A percentile compares a stretch with the other conserved stretches of the same genome.
Evolutionary conservation across 2,329 filamentous ascomycete species (phyloP).

Genomic region (Pseudogymnoascus sp.): DNA sequence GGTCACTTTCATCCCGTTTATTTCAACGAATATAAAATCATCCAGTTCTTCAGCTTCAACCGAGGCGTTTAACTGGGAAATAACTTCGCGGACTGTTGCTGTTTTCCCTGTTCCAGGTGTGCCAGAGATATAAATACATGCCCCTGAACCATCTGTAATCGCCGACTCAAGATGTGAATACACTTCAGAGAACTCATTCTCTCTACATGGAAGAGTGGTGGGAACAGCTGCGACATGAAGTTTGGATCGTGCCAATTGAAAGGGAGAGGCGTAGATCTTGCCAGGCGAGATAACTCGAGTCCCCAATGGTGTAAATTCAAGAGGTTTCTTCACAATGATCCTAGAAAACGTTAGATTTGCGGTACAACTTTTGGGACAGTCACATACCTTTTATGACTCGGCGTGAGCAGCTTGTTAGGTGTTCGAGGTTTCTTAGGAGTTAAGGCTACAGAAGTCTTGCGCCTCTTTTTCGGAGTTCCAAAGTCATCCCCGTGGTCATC

Average conservation of each 20-base stretch:
- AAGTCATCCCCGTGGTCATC: slow-evolving; percentile 25
- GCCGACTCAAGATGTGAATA: slow-evolving; percentile 91
- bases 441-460: slow-evolving; percentile 36
- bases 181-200: slow-evolving; percentile 83
- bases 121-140: slow-evolving; percentile 98
- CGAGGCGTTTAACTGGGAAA: slow-evolving; percentile 78
- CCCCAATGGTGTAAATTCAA: slow-evolving; percentile 93
- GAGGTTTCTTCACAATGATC: slow-evolving; percentile 71
- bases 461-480: slow-evolving; percentile 49
- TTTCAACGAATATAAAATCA: slow-evolving; percentile 98
- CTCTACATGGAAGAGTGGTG: slow-evolving; percentile 78
- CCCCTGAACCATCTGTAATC: slow-evolving; percentile 85
- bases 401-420: slow-evolving; percentile 39
- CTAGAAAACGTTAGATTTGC: slow-evolving; percentile 23
- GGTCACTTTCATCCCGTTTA: slow-evolving; percentile 99
- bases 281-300: slow-evolving; percentile 73
- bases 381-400: slow-evolving; percentile 51
- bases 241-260: slow-evolving; percentile 78
- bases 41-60: slow-evolving; percentile 87
- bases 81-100: slow-evolving; percentile 90
- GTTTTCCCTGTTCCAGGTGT: slow-evolving; percentile 97
- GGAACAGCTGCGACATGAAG: slow-evolving; percentile 94
- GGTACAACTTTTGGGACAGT: neutral
- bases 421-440: slow-evolving; percentile 31
- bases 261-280: slow-evolving; percentile 72